A percentile compares a stretch with the other conserved stretches of the same genome.
phyloP scores from a whole-genome alignment of 306 rosid species.

The Lathyrus oleraceus region DNA sequence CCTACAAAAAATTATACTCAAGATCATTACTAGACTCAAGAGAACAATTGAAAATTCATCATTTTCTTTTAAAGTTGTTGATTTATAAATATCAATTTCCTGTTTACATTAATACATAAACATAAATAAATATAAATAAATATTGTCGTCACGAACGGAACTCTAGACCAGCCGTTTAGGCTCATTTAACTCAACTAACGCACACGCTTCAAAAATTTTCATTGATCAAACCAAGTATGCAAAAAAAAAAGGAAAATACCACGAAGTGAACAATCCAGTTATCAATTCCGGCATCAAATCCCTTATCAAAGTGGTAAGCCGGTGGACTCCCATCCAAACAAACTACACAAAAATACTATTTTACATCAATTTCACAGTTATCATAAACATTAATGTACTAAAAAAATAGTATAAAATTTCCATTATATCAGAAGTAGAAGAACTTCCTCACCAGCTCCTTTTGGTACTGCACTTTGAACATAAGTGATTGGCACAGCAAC shows the following conservation, averaged over 20 bases:
- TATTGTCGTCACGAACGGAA: too few species aligned
- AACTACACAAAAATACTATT: slow-evolving; percentile 48
- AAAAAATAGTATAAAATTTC: background rate
- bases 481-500: slow-evolving; percentile 68
- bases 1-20: slow-evolving; percentile 48
- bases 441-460: slow-evolving; percentile 84
- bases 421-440: background rate
- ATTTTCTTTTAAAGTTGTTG: too few species aligned
- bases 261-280: slow-evolving; percentile 87
- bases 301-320: slow-evolving; percentile 80
- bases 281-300: slow-evolving; percentile 74
- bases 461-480: slow-evolving; percentile 67
- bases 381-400: background rate
- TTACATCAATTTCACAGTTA: slow-evolving; percentile 30
- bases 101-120: too few species aligned
- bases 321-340: slow-evolving; percentile 98
- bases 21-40: slow-evolving; percentile 2
- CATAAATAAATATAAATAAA: too few species aligned
- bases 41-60: background rate
- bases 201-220: too few species aligned
- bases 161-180: too few species aligned
- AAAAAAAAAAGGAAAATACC: slow-evolving; percentile 56
- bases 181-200: too few species aligned
- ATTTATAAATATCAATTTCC: too few species aligned
- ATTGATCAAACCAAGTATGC: too few species aligned